phyloP scores from a whole-genome alignment of 768 basidiomycete genomes.

The Tricholoma terreum region DNA sequence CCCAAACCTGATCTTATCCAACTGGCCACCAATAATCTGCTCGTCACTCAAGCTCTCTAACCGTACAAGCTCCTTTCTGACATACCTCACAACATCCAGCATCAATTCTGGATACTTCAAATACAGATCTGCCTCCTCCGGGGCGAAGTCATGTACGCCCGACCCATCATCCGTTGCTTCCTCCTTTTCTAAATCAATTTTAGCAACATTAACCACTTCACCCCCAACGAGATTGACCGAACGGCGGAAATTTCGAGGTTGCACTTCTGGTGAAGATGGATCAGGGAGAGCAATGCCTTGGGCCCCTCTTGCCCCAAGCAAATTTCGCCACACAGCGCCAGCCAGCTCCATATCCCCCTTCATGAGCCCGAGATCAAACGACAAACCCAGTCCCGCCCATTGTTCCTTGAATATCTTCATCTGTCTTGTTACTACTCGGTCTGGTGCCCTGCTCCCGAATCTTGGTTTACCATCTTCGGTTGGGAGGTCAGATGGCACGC shows the following conservation, averaged over 20 bases:
- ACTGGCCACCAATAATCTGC: constrained; percentile 37
- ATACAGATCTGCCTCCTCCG: constrained; percentile 60
- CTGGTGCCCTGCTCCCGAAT: constrained; percentile 52
- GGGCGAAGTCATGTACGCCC: constrained; percentile 69
- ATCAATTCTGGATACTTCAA: constrained; percentile 74
- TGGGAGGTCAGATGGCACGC: constrained; percentile 21
- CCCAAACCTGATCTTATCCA: constrained; percentile 40
- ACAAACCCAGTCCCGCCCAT: constrained; percentile 78
- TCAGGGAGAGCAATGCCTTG: constrained; percentile 55
- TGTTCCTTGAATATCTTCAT: constrained; percentile 93
- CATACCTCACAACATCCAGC: constrained; percentile 63
- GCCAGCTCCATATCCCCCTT: constrained; percentile 82
- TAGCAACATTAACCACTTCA: constrained; percentile 55
- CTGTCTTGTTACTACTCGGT: constrained; percentile 76
- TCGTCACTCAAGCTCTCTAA: constrained; percentile 54
- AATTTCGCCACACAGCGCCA: constrained; percentile 85
- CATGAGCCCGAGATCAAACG: constrained; percentile 75
- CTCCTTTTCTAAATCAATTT: constrained; percentile 55
- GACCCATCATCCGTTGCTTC: constrained; percentile 63
- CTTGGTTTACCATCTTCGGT: constrained; percentile 21
- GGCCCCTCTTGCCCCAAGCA: constrained; percentile 83
- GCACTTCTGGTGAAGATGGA: constrained; percentile 11
- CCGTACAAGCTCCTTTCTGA: constrained; percentile 68
- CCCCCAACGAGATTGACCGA: constrained; percentile 72
- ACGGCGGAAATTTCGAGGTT: constrained; percentile 45